Base-by-base conservation (phyloP, 306 rosid genomes). In the Prunus fruticosa region DNA sequence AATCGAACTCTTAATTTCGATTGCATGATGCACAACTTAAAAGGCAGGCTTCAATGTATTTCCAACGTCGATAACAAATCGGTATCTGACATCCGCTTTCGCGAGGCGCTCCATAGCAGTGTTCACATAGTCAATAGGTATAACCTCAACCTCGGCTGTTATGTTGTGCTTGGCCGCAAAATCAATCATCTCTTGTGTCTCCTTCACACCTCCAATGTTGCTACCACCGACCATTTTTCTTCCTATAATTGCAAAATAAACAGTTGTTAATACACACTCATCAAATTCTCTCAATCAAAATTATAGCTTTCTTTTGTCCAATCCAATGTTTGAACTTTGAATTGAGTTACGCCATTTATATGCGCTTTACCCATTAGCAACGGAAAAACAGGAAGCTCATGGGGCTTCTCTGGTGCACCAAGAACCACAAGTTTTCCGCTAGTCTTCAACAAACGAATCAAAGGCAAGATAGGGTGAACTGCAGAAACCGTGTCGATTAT, bases 401-500 rank as follows among this genome's bases (percentile, higher is more conserved):
- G 73, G 0, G 75, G 72, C 58, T 73, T 78, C 1, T 30, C 66
- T 20, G 71, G 77, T 11, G 68, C 82, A 23, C 87, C 88, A 3
- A 87, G 79, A 49, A 84, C 2, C 34, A 82, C 50, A 46, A 82
- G 75, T 60, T 68, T 84, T 23, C 91, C 85, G 12, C 79, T 34
- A 12, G 69, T 1, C 50, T 77, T 82, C 45, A 82, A 7, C 4
- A 77, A 65, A 3, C 46, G 58, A 2, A 82, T 3, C 65, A 73
- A 38, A 34, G 79, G 85, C 38, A 78, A 7, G 1, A 73, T 51
- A n/a, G 79, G 69, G 65, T 82, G 85, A 1, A 3, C 1, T 1
- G 79, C 85, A 9, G 85, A 82, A 20, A 82, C 85, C 0, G 85
- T 77, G 32, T 86, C 87, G 1, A 81, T 71, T 30, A 86, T 77